Conservation (phyloP, 2,329 filamentous ascomycete species). For the Lecanoromycetidae sp. region DNA sequence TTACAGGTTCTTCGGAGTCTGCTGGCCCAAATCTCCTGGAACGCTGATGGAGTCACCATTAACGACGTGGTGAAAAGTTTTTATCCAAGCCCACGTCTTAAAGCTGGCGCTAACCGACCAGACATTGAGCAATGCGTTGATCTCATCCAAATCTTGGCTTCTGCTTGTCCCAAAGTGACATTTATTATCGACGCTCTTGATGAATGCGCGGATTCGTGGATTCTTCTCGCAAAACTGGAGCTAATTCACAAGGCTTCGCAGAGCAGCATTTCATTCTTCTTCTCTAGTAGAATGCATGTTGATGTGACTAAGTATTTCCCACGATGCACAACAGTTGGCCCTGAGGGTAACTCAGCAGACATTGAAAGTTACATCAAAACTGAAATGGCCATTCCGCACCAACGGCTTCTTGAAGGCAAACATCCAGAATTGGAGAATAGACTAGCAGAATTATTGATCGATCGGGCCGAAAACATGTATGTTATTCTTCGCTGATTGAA, state of each 20-base stretch:
- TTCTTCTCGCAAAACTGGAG: not conserved
- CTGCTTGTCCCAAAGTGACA: not conserved
- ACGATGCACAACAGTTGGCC: not conserved
- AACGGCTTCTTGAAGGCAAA: too few species aligned
- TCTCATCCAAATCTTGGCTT: not conserved
- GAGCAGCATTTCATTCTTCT: not conserved
- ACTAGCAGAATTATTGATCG: too few species aligned
- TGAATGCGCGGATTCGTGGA: not conserved
- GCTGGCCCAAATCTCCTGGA: not conserved
- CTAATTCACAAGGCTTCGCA: too few species aligned
- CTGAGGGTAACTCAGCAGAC: not conserved
- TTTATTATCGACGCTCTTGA: not conserved
- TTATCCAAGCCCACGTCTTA: too few species aligned
- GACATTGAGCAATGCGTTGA: not conserved
- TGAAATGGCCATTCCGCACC: too few species aligned
- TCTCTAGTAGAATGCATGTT: not conserved
- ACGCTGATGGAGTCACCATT: not conserved
- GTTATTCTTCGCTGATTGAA: too few species aligned
- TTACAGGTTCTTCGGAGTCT: not conserved
- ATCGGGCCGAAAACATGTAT: too few species aligned
- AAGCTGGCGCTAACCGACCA: not conserved
- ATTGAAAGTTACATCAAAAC: not conserved
- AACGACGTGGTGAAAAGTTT: not conserved
- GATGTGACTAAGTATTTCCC: not conserved
- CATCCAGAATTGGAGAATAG: too few species aligned